Percentiles rank a stretch among this genome's conserved stretches.
These are phyloP conservation scores for Dipteronia dyeriana DNA, from an alignment of 345 rosid species.

Conservation along the genomic window DNA sequence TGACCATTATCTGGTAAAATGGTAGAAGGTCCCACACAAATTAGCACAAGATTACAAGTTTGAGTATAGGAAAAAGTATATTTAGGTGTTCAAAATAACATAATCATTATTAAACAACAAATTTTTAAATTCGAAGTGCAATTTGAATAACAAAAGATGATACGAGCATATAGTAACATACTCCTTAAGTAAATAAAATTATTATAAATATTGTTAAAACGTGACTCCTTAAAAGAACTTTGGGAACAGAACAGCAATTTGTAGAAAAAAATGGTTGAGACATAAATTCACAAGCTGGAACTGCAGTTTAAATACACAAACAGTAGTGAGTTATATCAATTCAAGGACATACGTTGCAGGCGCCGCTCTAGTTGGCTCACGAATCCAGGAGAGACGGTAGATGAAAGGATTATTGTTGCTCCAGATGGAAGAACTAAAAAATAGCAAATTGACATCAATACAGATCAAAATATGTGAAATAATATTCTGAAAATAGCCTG, in stretches of 20 bases:
- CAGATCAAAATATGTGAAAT: slow-evolving; percentile 14
- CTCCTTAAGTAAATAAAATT: not conserved
- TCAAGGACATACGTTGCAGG: slow-evolving; percentile 58
- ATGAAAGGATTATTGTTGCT: slow-evolving; percentile 74
- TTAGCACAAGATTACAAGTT: not conserved
- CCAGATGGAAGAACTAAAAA: slow-evolving; percentile 72
- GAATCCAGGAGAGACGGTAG: slow-evolving; percentile 89
- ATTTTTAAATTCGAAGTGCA: not conserved
- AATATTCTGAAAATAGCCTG: slow-evolving; percentile 40
- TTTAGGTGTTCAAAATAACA: not conserved
- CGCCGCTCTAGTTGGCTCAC: slow-evolving; percentile 75
- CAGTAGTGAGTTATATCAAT: not conserved
- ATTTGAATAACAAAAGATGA: not conserved
- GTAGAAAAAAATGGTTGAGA: slow-evolving; percentile 4
- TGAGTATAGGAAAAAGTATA: not conserved
- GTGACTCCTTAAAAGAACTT: not conserved
- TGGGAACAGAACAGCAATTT: not conserved
- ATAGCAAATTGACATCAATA: slow-evolving; percentile 29
- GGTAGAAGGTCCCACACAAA: too few species aligned
- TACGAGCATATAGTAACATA: not conserved
- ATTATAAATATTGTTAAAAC: not conserved
- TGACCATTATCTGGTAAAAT: too few species aligned
- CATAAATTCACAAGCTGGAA: not conserved
- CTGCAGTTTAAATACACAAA: not conserved
- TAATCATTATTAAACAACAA: not conserved